These are phyloP conservation scores for Phylloporus sp. DNA, from an alignment of 1,284 basidiomycete species.

Conservation along the genomic window DNA sequence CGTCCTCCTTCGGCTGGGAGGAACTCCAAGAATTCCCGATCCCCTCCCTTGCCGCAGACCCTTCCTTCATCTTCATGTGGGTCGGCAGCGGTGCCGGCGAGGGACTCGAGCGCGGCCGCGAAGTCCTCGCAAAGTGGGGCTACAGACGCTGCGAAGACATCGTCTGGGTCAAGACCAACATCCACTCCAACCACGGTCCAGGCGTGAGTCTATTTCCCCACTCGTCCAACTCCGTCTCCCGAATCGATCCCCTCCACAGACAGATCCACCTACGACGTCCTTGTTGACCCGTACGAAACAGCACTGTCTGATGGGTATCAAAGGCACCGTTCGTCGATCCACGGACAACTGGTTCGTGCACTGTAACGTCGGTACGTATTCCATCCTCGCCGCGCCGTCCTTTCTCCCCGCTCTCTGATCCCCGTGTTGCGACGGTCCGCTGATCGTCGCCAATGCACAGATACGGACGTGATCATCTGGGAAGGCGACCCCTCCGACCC, in stretches of 20 bases:
- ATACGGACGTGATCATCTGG: slow-evolving; percentile 98
- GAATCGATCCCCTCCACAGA: slow-evolving; percentile 46
- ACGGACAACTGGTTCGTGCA: slow-evolving; percentile 97
- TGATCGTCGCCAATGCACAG: slow-evolving; percentile 41
- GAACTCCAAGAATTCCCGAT: slow-evolving; percentile 83
- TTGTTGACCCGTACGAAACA: slow-evolving; percentile 90
- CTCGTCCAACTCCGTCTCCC: neutral
- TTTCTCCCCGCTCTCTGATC: neutral
- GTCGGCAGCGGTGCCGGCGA: slow-evolving; percentile 91
- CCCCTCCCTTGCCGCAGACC: slow-evolving; percentile 85
- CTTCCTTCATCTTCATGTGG: slow-evolving; percentile 96
- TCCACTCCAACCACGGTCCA: slow-evolving; percentile 66
- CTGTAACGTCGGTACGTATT: slow-evolving; percentile 83
- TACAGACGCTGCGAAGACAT: slow-evolving; percentile 97
- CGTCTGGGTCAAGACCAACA: slow-evolving; percentile 95
- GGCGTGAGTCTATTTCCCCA: slow-evolving; percentile 53
- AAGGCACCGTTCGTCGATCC: slow-evolving; percentile 93
- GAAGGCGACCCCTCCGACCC: slow-evolving; percentile 83
- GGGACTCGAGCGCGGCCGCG: slow-evolving; percentile 91
- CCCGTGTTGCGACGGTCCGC: neutral
- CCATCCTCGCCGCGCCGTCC: neutral
- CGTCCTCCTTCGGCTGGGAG: slow-evolving; percentile 83
- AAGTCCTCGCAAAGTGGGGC: slow-evolving; percentile 92
- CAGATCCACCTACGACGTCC: slow-evolving; percentile 81
- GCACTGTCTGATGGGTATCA: slow-evolving; percentile 98